phyloP scores from a whole-genome alignment of 2,329 filamentous ascomycete genomes.

The Paecilomyces variotii region DNA sequence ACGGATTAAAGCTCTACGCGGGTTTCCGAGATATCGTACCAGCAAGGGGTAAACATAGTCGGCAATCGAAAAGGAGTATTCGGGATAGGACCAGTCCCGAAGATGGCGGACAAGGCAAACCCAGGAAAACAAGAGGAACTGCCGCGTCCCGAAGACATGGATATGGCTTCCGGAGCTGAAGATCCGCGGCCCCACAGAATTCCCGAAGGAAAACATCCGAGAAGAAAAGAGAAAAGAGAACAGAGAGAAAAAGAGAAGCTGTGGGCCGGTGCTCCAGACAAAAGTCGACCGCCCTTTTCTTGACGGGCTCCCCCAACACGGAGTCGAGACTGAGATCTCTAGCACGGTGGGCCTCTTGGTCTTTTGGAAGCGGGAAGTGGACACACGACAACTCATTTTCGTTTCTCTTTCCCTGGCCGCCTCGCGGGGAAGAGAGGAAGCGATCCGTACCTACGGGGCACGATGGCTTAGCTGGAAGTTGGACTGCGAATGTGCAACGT shows the following conservation, averaged over 20 bases:
- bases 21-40: no score
- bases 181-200: not conserved
- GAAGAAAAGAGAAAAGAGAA: not conserved
- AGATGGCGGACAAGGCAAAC: not conserved
- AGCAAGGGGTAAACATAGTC: not conserved
- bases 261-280: not conserved
- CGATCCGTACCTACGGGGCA: not conserved
- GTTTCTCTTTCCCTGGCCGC: not conserved
- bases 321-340: not conserved
- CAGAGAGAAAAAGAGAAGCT: not conserved
- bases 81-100: not conserved
- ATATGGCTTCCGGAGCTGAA: not conserved
- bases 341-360: not conserved
- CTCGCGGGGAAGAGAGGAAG: not conserved
- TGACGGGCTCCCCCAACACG: not conserved
- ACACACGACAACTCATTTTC: not conserved
- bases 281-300: not conserved
- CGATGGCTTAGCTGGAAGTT: not conserved
- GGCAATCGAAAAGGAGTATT: not conserved
- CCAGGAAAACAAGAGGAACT: not conserved
- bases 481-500: not conserved
- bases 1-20: no score
- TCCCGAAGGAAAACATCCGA: not conserved
- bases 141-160: not conserved
- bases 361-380: not conserved